Percentiles rank a stretch among this genome's conserved stretches.
Conservation (phyloP, 495 filamentous ascomycete species). For the Xylaria bambusicola region DNA sequence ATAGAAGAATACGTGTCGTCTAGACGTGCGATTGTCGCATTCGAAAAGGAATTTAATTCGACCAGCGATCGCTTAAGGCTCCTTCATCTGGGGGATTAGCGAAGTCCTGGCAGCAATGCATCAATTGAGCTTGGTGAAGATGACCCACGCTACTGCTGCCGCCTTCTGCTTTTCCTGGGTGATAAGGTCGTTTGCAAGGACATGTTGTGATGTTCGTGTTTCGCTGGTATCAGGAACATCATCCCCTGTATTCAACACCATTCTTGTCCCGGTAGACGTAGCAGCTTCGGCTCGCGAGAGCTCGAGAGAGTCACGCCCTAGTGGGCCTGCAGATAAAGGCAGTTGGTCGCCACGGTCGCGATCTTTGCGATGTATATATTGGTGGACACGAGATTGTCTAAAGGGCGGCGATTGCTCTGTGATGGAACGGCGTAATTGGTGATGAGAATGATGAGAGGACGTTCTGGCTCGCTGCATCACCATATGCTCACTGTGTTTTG, state of each 20-base stretch:
- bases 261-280: constrained; percentile 44
- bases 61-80: constrained; percentile 44
- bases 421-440: constrained; percentile 52
- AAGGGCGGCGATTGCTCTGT: constrained; percentile 53
- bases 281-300: constrained; percentile 42
- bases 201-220: constrained; percentile 14
- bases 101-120: not conserved
- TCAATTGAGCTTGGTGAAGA: not conserved
- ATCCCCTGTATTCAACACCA: constrained; percentile 38
- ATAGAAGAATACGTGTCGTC: constrained; percentile 86
- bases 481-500: constrained; percentile 18
- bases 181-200: constrained; percentile 36
- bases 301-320: constrained; percentile 40
- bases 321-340: constrained; percentile 31
- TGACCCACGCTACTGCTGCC: constrained; percentile 42
- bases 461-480: constrained; percentile 20
- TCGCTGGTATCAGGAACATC: constrained; percentile 13
- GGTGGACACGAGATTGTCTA: constrained; percentile 45
- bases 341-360: constrained; percentile 40
- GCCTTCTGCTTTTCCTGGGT: constrained; percentile 43
- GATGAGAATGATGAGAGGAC: constrained; percentile 45
- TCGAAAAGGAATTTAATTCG: constrained; percentile 47
- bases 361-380: constrained; percentile 45
- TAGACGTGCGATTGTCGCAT: constrained; percentile 67
- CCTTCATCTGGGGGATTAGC: constrained; percentile 33